Percentiles rank a stretch among this genome's conserved stretches.
Evolutionary conservation across 225 moss, liverwort and hornwort species (phyloP).

Genomic region (Pleurozium schreberi): DNA sequence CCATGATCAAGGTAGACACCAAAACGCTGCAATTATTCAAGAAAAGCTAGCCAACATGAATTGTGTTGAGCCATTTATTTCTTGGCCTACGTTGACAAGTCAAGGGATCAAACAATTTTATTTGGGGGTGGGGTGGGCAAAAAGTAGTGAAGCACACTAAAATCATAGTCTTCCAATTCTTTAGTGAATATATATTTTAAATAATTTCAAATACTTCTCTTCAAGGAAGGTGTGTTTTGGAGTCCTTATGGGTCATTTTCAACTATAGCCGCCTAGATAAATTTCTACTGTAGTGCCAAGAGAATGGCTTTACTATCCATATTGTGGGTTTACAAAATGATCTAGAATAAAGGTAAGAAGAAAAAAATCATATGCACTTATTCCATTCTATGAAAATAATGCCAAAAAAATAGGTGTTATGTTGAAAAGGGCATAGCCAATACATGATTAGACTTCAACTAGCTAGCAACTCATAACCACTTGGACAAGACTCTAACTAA

Average conservation of each 20-base stretch:
- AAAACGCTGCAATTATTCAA: not conserved
- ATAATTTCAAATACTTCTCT: not conserved
- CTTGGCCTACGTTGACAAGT: not conserved
- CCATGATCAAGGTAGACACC: not conserved
- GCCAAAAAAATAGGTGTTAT: not conserved
- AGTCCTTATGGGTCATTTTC: not conserved
- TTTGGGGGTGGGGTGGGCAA: rapidly evolving
- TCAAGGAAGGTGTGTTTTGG: not conserved
- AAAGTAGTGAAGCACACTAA: not conserved
- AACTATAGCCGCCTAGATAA: rapidly evolving
- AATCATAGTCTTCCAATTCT: not conserved
- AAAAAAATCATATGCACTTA: not conserved
- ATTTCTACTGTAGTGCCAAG: not conserved
- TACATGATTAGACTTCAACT: not conserved
- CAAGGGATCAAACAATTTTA: not conserved
- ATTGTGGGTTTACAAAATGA: not conserved
- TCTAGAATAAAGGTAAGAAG: rapidly evolving
- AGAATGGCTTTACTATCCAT: not conserved
- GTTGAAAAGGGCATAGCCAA: rapidly evolving
- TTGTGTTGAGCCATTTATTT: not conserved
- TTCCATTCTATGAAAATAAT: not conserved
- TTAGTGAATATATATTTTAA: not conserved
- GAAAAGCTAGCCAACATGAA: not conserved
- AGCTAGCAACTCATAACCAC: rapidly evolving
- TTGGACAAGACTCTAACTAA: not conserved